phyloP scores from a whole-genome alignment of 2,329 filamentous ascomycete genomes.

The Nemania diffusa region DNA sequence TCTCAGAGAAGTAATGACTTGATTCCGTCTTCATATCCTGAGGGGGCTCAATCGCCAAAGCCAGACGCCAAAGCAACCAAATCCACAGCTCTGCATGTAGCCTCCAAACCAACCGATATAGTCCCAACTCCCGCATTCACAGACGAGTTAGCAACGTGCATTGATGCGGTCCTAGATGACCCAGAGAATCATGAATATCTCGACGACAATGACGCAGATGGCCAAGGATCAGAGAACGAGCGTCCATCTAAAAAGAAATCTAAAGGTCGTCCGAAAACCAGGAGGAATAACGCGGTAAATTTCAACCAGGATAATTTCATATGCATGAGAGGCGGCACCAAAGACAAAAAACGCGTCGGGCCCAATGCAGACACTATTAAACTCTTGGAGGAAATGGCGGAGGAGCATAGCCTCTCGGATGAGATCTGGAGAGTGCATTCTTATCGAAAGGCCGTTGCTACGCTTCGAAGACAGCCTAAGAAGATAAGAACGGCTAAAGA shows the following conservation, averaged over 20 bases:
- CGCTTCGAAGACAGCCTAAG: slow-evolving; percentile 70
- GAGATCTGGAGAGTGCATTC: slow-evolving; percentile 81
- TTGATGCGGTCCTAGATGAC: slow-evolving; percentile 32
- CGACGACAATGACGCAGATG: slow-evolving; percentile 11
- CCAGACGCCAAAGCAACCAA: background rate
- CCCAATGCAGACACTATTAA: slow-evolving; percentile 82
- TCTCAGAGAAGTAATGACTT: slow-evolving; percentile 23
- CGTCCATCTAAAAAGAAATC: slow-evolving; percentile 16
- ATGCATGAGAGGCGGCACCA: slow-evolving; percentile 64
- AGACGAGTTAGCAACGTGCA: slow-evolving; percentile 32
- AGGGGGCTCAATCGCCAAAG: slow-evolving; percentile 3
- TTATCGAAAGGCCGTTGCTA: slow-evolving; percentile 82
- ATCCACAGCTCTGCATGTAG: background rate
- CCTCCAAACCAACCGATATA: background rate
- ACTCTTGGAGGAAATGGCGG: slow-evolving; percentile 79
- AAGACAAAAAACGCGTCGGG: slow-evolving; percentile 59
- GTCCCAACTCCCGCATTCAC: background rate
- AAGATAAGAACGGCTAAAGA: slow-evolving; percentile 76
- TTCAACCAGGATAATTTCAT: slow-evolving; percentile 61
- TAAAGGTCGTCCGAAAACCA: background rate
- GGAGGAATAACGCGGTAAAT: background rate
- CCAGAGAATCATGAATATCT: slow-evolving; percentile 33
- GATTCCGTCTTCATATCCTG: slow-evolving; percentile 32
- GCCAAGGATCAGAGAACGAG: slow-evolving; percentile 16
- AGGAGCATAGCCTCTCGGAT: slow-evolving; percentile 78